Evolutionary conservation across 2,329 filamentous ascomycete species (phyloP), one percentile per base, ranked within the genome.

Genomic region (Monosporascus ibericus): DNA sequence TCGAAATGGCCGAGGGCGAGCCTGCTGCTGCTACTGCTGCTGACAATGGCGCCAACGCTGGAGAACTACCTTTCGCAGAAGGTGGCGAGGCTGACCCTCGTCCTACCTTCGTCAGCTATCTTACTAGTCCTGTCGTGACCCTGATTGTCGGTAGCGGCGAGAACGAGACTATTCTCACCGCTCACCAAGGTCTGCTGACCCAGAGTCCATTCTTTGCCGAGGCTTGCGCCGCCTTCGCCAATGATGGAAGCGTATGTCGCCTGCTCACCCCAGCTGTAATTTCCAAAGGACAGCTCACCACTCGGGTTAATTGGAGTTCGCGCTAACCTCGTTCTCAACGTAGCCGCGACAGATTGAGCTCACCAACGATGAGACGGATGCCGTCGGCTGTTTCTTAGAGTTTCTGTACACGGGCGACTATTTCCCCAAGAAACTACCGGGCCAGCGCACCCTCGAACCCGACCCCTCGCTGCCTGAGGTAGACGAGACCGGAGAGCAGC

Each of bases 351-450:
- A 82, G 53, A 85, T 96, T 55, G 74, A 86, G 53, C 84, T 95
- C 24, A 65, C 76, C 2, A 72, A 79, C 58, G 86, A 90, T 60
- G 80, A 90, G 61, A 70, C 88, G 46, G 85, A 90, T 58, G 85
- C 88, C 22, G 84, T 90, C 51, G 85, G 87, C 55, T 90, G 85
- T 68, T 89, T 92, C 61, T 80, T 94, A 61, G 87, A 94, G 68
- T 95, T 83, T 68, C 82, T 92, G 49, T 95, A 95, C 72, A 92
- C 88, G 1, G 81, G 81, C 67, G 88, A 95, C 72, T 94, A 96
- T 77, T 95, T 92, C 72, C 89, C 90, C 20, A 79, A 79, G 60
- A 82, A 84, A 62, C 66, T 85, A 15, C 70, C 79, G 17, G 81
- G 82, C 50, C 79, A 85, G 62, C 84, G 84, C 44, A 73, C 78